Percentiles rank a stretch among this genome's conserved stretches.
phyloP scores from a whole-genome alignment of 2,329 filamentous ascomycete genomes.

The Diplocarpon rosae region DNA sequence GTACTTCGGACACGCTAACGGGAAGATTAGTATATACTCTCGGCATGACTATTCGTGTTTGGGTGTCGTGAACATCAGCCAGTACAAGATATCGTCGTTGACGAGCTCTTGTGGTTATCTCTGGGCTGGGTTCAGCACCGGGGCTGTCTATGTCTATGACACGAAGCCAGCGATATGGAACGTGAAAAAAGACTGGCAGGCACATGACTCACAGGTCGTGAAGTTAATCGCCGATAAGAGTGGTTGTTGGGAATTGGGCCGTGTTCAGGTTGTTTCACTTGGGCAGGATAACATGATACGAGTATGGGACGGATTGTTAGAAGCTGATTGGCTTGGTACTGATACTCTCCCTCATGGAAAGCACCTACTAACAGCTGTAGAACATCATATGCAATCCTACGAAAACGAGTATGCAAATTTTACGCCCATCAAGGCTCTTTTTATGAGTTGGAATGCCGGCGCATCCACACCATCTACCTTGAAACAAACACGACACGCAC shows the following conservation, averaged over 20 bases:
- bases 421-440: conserved; percentile 64
- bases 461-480: conserved; percentile 85
- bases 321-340: conserved; percentile 84
- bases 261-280: conserved; percentile 74
- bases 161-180: conserved; percentile 72
- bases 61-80: conserved; percentile 73
- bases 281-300: conserved; percentile 78
- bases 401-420: conserved; percentile 81
- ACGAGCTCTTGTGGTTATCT: conserved; percentile 70
- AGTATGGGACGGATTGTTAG: conserved; percentile 84
- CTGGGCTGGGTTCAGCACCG: conserved; percentile 92
- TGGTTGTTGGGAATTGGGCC: conserved; percentile 75
- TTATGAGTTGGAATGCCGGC: conserved; percentile 95
- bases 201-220: conserved; percentile 73
- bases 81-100: conserved; percentile 90
- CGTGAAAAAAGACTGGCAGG: conserved; percentile 89
- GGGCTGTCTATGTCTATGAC: conserved; percentile 89
- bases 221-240: conserved; percentile 69
- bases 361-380: conserved; percentile 29
- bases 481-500: conserved; percentile 40
- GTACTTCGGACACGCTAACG: conserved; percentile 86
- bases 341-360: background rate
- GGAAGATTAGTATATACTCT: conserved; percentile 91
- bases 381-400: conserved; percentile 72
- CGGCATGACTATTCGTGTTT: conserved; percentile 62